Evolutionary conservation across 1,284 basidiomycete species (phyloP).

Genomic region (Caloboletus firmus): DNA sequence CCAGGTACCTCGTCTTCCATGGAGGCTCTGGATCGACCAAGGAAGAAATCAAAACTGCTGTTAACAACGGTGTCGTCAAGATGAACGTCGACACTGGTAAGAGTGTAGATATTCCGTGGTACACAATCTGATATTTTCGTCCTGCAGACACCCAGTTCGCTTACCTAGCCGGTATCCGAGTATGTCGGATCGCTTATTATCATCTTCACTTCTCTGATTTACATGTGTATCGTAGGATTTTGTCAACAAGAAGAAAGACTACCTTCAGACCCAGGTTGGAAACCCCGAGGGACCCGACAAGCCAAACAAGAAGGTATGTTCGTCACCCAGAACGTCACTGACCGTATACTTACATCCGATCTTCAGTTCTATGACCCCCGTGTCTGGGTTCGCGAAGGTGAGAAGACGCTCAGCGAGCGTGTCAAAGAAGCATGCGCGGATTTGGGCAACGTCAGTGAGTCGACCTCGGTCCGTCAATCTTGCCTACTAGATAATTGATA

Average conservation of each 20-base stretch:
- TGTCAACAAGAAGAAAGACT: conserved; percentile 79
- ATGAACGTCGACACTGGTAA: conserved; percentile 92
- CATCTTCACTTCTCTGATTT: background rate
- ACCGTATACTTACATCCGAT: background rate
- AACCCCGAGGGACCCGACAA: conserved; percentile 94
- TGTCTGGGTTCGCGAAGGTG: conserved; percentile 98
- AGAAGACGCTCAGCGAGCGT: conserved; percentile 88
- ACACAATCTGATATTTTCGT: conserved; percentile 8
- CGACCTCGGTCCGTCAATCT: background rate
- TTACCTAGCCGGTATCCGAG: conserved; percentile 87
- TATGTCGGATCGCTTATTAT: conserved; percentile 35
- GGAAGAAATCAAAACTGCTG: conserved; percentile 94
- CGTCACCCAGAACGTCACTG: background rate
- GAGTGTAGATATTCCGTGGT: background rate
- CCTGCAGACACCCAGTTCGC: conserved; percentile 84
- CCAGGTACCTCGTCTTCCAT: conserved; percentile 98
- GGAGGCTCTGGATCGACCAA: conserved; percentile 98
- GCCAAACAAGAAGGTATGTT: conserved; percentile 92
- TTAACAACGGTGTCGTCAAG: conserved; percentile 92
- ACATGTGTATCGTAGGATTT: conserved; percentile 60
- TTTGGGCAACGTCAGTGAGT: conserved; percentile 73
- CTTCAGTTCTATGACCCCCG: conserved; percentile 85
- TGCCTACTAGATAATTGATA: background rate
- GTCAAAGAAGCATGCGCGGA: conserved; percentile 92
- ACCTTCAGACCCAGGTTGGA: conserved; percentile 85